Evolutionary conservation across 2,329 filamentous ascomycete species (phyloP).

Genomic region (Aschersonia sp.): DNA sequence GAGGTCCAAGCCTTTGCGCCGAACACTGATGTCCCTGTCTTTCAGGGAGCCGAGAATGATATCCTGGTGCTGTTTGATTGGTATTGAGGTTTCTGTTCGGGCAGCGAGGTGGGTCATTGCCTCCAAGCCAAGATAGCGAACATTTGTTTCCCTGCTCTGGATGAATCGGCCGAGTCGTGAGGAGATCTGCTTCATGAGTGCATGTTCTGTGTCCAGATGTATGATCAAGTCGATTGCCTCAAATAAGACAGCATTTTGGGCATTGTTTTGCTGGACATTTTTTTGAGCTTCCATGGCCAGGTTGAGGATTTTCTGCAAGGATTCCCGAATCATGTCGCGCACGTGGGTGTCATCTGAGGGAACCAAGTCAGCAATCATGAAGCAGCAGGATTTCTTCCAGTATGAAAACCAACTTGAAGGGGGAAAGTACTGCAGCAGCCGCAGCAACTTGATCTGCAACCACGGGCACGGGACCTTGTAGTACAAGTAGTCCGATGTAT

Average conservation of each 20-base stretch:
- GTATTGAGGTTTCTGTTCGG: slow-evolving; percentile 81
- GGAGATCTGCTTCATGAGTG: slow-evolving; percentile 92
- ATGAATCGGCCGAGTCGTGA: slow-evolving; percentile 86
- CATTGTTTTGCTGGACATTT: slow-evolving; percentile 98
- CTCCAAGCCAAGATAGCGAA: slow-evolving; percentile 87
- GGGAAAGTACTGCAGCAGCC: slow-evolving; percentile 88
- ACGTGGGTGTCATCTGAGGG: slow-evolving; percentile 74
- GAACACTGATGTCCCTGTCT: slow-evolving; percentile 92
- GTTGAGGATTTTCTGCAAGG: slow-evolving; percentile 80
- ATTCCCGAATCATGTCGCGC: slow-evolving; percentile 80
- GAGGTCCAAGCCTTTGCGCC: slow-evolving; percentile 86
- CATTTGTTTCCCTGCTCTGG: slow-evolving; percentile 91
- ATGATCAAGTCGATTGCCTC: slow-evolving; percentile 98
- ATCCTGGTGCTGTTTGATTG: slow-evolving; percentile 95
- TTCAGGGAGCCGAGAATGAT: slow-evolving; percentile 90
- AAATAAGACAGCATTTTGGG: slow-evolving; percentile 93
- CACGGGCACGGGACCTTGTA: slow-evolving; percentile 99
- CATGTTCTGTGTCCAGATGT: slow-evolving; percentile 87
- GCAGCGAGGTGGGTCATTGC: slow-evolving; percentile 97
- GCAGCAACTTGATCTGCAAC: slow-evolving; percentile 90
- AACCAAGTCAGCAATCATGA: neutral
- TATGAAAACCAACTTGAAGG: slow-evolving; percentile 53
- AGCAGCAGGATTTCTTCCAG: neutral
- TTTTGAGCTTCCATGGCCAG: slow-evolving; percentile 86
- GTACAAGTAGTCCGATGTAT: slow-evolving; percentile 83